A percentile compares a stretch with the other conserved stretches of the same genome.
Evolutionary conservation across 1,284 basidiomycete genomes (phyloP).

Genomic region (Sanghuangporus baumii): DNA sequence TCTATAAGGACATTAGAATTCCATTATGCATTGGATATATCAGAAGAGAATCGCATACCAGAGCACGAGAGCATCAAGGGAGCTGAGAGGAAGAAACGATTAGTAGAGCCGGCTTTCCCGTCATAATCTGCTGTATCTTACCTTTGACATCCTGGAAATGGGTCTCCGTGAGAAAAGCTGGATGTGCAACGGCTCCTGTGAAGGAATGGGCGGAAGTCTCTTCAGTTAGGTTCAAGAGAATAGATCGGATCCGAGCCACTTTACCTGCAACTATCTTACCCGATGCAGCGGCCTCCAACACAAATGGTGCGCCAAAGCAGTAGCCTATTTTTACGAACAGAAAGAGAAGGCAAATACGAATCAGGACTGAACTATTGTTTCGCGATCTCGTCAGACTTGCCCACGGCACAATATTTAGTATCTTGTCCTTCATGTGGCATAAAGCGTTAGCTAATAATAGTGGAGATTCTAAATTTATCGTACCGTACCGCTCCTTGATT

Average conservation of each 20-base stretch:
- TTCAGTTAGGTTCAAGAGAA: not conserved
- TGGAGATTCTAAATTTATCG: constrained; percentile 7
- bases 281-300: constrained; percentile 37
- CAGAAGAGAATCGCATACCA: constrained; percentile 29
- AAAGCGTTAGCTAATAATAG: constrained; percentile 14
- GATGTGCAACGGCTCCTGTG: constrained; percentile 50
- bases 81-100: constrained; percentile 27
- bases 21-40: not conserved
- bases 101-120: too few species aligned
- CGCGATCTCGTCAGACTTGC: constrained; percentile 22
- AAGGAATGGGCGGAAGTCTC: too few species aligned
- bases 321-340: constrained; percentile 34
- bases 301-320: constrained; percentile 52
- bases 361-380: not conserved
- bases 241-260: not conserved
- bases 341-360: not conserved
- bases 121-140: constrained; percentile 17
- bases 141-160: constrained; percentile 43
- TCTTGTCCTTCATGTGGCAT: not conserved
- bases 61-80: constrained; percentile 50
- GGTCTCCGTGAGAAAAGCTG: constrained; percentile 43
- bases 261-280: constrained; percentile 44
- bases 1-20: constrained; percentile 27
- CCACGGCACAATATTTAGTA: constrained; percentile 33
- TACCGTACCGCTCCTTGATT: constrained; percentile 40